Base-by-base conservation (phyloP, 1,284 basidiomycete species). In the Fomitiporia mediterranea region DNA sequence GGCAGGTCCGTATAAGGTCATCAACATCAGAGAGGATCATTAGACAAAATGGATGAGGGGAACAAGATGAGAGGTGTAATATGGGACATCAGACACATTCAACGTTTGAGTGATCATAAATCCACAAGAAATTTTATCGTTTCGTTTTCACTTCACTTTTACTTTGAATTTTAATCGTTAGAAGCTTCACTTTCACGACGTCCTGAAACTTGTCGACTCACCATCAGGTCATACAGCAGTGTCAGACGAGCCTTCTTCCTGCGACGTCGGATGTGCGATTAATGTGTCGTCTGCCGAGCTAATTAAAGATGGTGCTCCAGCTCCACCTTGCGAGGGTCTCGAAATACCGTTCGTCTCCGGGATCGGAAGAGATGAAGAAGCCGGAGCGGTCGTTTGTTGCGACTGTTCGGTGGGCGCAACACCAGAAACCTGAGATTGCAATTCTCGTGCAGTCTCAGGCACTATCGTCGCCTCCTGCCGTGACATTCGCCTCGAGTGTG, bases 211-310 rank as follows among this genome's bases (percentile, higher is more conserved):
- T n/a, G n/a, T n/a, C n/a, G n/a, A n/a, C n/a, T n/a, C n/a, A n/a
- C n/a, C n/a, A n/a, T n/a, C n/a, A n/a, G n/a, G n/a, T n/a, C n/a
- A n/a, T n/a, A n/a, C 48, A 17, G 32, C 32, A 28, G 46, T 47
- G 19, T 46, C 46, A 15, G 58, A 51, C 7, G 53, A 46, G 4
- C 51, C 48, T 19, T 40, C 54, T 19, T 58, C 56, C 17, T 55
- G 38, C 9, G 49, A 27, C 3, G 55, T 43, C 13, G 58, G 46
- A 19, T 32, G 46, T 27, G 58, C 56, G 17, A 60, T 42, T 11
- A 60, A 48, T 15, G 54, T 53, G 23, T 56, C 55, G n/a, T 49
- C 39, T 11, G 58, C 58, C 7, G 54, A 56, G 21, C 58, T 60
- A 13, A 60, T 44, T 28, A 56, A 56, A 7, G 54, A 53, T 1